Evolutionary conservation across 1,284 basidiomycete species (phyloP), one percentile per base, ranked within the genome.

Genomic region (Pascua sp.): DNA sequence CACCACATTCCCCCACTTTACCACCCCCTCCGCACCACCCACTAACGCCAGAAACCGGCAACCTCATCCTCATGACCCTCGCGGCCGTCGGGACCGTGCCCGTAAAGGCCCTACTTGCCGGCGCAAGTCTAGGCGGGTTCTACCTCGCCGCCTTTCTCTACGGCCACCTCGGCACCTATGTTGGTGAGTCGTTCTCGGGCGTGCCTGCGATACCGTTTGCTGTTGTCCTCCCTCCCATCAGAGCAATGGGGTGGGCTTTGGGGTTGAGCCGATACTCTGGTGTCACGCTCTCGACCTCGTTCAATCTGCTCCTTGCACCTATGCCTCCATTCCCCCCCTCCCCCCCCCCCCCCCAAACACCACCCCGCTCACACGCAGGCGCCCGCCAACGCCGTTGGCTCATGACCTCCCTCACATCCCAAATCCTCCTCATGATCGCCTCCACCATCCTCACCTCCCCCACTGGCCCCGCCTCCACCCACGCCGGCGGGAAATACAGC

Each of bases 41-140:
- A 37, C 42, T 45, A 43, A 52, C 50, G 3, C 56, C 51, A 68
- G 64, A 73, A 57, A 71, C 71, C 7, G 71, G 75, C 36, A 77
- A 77, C 61, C 72, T 69, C 8, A 74, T 77, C 59, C 65, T 77
- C 15, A 65, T 77, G 16, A 73, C 71, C n/a, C 67, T 76, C 44
- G 62, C 67, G 1, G 64, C 67, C 2, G 66, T 74, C 1, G 66
- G 69, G 8, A 62, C 65, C 4, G 52, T 59, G 8, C 49, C 61
- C n/a, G 53, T 65, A 50, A 60, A 71, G 13, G 48, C 62, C 0
- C 57, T 71, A 37, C 49, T 59, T 15, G 72, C 72, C 24, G 69
- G 67, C 17, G 57, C 72, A 8, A 68, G 67, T 2, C 64, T 77
- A 4, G 72, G 60, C 11, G 62, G 61, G 10, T 77, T 73, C 54